These are phyloP conservation scores for Yamadazyma insecticola DNA, from an alignment of 805 yeast genomes.

Conservation along the genomic window DNA sequence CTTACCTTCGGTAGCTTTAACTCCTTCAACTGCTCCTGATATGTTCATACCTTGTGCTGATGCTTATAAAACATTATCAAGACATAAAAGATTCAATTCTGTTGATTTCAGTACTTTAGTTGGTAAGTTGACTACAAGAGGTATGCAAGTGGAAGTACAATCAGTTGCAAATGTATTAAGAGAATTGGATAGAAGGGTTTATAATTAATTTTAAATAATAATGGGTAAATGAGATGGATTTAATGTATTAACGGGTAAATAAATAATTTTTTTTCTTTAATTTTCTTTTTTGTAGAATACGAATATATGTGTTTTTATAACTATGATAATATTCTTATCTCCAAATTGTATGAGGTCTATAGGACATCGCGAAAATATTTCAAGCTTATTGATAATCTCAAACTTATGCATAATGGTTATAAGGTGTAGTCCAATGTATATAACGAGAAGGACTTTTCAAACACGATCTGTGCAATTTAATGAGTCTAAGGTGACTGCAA, in stretches of 20 bases:
- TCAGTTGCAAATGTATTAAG: slow-evolving; percentile 81
- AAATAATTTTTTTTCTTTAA: slow-evolving; percentile 19
- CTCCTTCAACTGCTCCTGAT: slow-evolving; percentile 19
- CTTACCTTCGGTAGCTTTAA: slow-evolving; percentile 12
- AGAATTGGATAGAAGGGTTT: slow-evolving; percentile 69
- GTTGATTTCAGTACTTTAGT: slow-evolving; percentile 74
- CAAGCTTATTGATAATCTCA: no score
- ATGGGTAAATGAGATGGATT: no score
- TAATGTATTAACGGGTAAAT: slow-evolving; percentile 66
- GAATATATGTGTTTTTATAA: no score
- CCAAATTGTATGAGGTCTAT: no score
- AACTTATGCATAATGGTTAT: no score
- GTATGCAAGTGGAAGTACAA: slow-evolving; percentile 90
- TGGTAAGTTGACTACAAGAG: slow-evolving; percentile 70
- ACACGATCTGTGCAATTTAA: no score
- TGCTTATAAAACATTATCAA: slow-evolving; percentile 79
- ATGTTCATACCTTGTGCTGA: slow-evolving; percentile 84
- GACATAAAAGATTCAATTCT: slow-evolving; percentile 71
- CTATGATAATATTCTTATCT: no score
- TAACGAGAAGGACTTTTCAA: no score
- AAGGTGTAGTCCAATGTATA: no score
- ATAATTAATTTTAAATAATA: slow-evolving; percentile 36
- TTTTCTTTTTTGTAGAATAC: background rate
- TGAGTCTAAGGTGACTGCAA: slow-evolving; percentile 8
- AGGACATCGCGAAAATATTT: no score